phyloP scores from a whole-genome alignment of 2,329 filamentous ascomycete genomes.

The Aureobasidium subglaciale region DNA sequence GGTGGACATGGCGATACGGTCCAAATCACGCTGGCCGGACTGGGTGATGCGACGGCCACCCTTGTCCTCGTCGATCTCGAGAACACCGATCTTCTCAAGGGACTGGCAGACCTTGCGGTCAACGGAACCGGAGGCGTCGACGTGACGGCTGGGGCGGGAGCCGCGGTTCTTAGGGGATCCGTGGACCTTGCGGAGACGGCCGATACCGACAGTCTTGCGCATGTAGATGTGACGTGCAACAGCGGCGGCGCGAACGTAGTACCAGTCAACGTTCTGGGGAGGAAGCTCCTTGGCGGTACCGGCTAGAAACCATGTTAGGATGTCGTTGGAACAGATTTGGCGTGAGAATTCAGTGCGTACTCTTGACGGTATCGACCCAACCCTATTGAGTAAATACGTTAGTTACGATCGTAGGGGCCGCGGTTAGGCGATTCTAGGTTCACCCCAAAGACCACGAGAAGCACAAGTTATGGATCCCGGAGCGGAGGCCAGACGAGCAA shows the following conservation, averaged over 20 bases:
- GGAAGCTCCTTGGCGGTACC: conserved; percentile 94
- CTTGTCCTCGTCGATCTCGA: conserved; percentile 97
- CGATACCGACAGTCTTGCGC: conserved; percentile 98
- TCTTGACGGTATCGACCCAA: conserved; percentile 99
- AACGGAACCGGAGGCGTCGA: conserved; percentile 88
- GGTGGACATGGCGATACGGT: conserved; percentile 56
- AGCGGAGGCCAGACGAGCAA: no score
- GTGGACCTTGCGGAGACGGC: conserved; percentile 94
- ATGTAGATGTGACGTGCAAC: conserved; percentile 98
- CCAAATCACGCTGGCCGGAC: conserved; percentile 96
- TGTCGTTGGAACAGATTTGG: no score
- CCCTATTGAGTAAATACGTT: conserved; percentile 39
- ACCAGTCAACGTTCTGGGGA: conserved; percentile 98
- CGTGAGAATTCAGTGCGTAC: no score
- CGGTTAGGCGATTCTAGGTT: background rate
- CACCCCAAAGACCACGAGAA: no score
- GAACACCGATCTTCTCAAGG: conserved; percentile 97
- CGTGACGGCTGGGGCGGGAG: conserved; percentile 83
- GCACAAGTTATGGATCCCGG: no score
- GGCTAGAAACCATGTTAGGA: conserved; percentile 37
- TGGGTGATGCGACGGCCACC: conserved; percentile 97
- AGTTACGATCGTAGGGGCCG: background rate
- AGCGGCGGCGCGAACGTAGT: conserved; percentile 80
- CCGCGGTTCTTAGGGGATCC: conserved; percentile 90
- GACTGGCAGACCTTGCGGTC: conserved; percentile 97